Percentiles rank a stretch among this genome's conserved stretches.
phyloP scores from a whole-genome alignment of 148 eudicot species.

The Rhododendron vialii region DNA sequence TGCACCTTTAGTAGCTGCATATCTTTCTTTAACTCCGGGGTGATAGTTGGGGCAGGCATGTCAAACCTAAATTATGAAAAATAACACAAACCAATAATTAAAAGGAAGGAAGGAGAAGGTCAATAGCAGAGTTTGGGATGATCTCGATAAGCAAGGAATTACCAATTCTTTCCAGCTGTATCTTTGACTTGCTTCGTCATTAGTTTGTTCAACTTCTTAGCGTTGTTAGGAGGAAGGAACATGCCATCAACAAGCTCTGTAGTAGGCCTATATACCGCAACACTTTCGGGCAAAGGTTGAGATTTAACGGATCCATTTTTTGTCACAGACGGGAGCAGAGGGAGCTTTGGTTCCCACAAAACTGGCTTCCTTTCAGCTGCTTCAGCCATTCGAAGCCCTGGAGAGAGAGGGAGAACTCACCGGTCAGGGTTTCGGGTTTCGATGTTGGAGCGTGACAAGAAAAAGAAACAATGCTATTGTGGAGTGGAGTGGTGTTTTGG shows the following conservation, averaged over 20 bases:
- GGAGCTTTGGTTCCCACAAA: conserved; percentile 78
- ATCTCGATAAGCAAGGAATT: background rate
- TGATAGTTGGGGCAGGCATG: conserved; percentile 76
- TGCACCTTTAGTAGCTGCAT: conserved; percentile 62
- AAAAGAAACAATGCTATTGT: too few species aligned
- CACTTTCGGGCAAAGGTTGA: conserved; percentile 6
- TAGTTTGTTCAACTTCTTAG: conserved; percentile 58
- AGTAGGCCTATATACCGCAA: conserved; percentile 35
- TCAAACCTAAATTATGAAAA: conserved; percentile 61
- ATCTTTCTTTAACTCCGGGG: conserved; percentile 80
- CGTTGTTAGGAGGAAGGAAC: conserved; percentile 78
- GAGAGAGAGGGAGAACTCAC: too few species aligned
- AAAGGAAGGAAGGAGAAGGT: too few species aligned
- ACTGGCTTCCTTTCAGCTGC: conserved; percentile 30
- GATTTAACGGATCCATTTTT: conserved; percentile 8
- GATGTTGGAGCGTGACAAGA: too few species aligned
- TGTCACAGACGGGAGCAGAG: conserved; percentile 13
- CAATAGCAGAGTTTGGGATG: too few species aligned
- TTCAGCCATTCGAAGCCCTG: conserved; percentile 24
- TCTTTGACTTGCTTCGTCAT: conserved; percentile 71
- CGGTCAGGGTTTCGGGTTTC: too few species aligned
- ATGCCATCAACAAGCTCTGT: conserved; percentile 79
- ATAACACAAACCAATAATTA: background rate
- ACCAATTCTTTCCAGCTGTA: conserved; percentile 79
- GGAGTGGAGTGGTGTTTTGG: too few species aligned